phyloP scores from a whole-genome alignment of 2,329 filamentous ascomycete species.

The Orbilia blumenaviensis region DNA sequence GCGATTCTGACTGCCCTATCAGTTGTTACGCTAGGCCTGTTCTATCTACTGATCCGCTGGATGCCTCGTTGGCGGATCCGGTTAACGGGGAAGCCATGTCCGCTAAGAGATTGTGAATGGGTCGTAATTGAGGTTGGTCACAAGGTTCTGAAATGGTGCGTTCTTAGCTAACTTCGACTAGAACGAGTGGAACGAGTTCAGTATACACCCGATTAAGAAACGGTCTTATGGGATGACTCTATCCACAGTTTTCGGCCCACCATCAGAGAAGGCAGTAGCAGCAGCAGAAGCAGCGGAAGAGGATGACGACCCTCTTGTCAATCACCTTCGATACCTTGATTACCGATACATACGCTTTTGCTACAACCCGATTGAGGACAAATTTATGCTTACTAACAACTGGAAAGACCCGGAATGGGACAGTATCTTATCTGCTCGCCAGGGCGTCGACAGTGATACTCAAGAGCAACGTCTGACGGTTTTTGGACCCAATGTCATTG shows the following conservation, averaged over 20 bases:
- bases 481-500: conserved; percentile 89
- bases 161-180: conserved; percentile 58
- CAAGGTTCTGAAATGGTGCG: not conserved
- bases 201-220: conserved; percentile 73
- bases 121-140: conserved; percentile 80
- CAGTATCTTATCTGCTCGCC: conserved; percentile 76
- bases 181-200: conserved; percentile 96
- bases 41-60: conserved; percentile 88
- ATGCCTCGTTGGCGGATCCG: conserved; percentile 84
- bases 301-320: conserved; percentile 77
- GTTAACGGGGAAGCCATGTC: conserved; percentile 74
- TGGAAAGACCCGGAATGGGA: conserved; percentile 96
- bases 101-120: conserved; percentile 83
- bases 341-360: conserved; percentile 95
- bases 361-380: conserved; percentile 88
- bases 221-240: conserved; percentile 70
- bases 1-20: conserved; percentile 67
- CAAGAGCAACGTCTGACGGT: conserved; percentile 82
- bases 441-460: conserved; percentile 87
- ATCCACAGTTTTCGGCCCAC: conserved; percentile 68
- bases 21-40: conserved; percentile 76
- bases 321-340: conserved; percentile 78
- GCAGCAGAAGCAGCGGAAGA: conserved; percentile 71
- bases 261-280: conserved; percentile 68
- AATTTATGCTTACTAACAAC: conserved; percentile 82